These are phyloP conservation scores for Zygosaccharomyces bailii DNA, from an alignment of 805 yeast genomes.

Conservation along the genomic window DNA sequence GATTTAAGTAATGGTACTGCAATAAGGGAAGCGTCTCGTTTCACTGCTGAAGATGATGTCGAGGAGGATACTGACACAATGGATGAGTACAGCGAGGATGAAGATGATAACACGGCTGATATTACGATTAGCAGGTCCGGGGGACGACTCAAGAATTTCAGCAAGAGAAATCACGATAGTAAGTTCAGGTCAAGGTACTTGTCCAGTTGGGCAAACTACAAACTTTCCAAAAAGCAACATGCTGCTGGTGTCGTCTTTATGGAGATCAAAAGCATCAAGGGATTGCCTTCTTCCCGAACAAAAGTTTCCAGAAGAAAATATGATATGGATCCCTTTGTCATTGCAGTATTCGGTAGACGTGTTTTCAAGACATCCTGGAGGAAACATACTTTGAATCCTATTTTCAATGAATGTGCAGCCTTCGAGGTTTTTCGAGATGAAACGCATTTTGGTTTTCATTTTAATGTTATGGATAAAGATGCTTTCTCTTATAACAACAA, in stretches of 20 bases:
- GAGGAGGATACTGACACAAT: constrained; percentile 14
- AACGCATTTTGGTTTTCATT: constrained; percentile 57
- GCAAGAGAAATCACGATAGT: constrained; percentile 8
- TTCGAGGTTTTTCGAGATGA: constrained; percentile 74
- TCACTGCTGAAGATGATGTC: constrained; percentile 10
- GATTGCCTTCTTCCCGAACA: constrained; percentile 73
- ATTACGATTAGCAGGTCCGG: constrained; percentile 10
- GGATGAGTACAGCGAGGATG: constrained; percentile 12
- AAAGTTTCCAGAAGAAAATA: constrained; percentile 60
- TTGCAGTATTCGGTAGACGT: constrained; percentile 82
- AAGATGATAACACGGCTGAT: constrained; percentile 13
- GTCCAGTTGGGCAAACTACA: constrained; percentile 21
- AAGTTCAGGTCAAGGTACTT: constrained; percentile 6
- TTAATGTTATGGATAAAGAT: constrained; percentile 82
- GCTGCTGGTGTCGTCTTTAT: constrained; percentile 68
- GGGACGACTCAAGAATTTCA: constrained; percentile 10
- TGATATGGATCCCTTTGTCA: constrained; percentile 96
- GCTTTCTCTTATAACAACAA: constrained; percentile 77
- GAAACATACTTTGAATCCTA: constrained; percentile 77
- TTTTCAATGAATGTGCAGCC: constrained; percentile 73
- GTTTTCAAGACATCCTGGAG: constrained; percentile 83
- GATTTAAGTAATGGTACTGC: constrained; percentile 6
- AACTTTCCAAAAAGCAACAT: constrained; percentile 30
- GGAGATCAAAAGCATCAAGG: constrained; percentile 69
- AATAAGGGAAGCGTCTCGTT: constrained; percentile 5